These are phyloP conservation scores for Meyerozyma guilliermondii DNA, from an alignment of 1,139 yeast species.

Conservation along the genomic window DNA sequence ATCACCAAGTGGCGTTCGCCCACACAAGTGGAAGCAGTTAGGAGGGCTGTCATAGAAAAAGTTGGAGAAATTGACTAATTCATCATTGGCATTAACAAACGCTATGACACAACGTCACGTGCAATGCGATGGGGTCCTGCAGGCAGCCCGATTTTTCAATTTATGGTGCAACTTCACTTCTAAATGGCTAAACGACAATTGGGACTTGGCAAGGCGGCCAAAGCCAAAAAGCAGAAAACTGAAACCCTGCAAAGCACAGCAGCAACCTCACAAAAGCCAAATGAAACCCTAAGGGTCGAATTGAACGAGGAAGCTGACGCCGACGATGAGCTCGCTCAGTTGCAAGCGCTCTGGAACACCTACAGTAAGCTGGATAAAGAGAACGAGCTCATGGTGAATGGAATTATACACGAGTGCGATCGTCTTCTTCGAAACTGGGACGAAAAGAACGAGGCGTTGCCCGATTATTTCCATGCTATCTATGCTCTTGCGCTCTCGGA, in stretches of 20 bases:
- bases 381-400: slow-evolving; percentile 66
- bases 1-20: slow-evolving; percentile 59
- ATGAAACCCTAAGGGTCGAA: slow-evolving; percentile 49
- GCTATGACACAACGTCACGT: neutral
- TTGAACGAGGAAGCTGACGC: slow-evolving; percentile 66
- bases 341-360: slow-evolving; percentile 65
- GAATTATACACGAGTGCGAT: slow-evolving; percentile 90
- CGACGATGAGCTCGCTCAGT: slow-evolving; percentile 72
- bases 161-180: no score
- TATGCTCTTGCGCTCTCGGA: slow-evolving; percentile 73
- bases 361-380: slow-evolving; percentile 51
- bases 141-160: slow-evolving; percentile 1
- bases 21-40: slow-evolving; percentile 46
- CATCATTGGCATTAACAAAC: neutral
- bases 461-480: slow-evolving; percentile 63
- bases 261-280: slow-evolving; percentile 16
- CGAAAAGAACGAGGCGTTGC: slow-evolving; percentile 27
- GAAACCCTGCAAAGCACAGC: slow-evolving; percentile 11
- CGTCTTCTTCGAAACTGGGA: slow-evolving; percentile 54
- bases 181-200: slow-evolving; percentile 60
- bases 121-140: neutral
- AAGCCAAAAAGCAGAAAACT: slow-evolving; percentile 45
- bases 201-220: slow-evolving; percentile 69
- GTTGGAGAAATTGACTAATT: neutral
- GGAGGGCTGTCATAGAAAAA: slow-evolving; percentile 25